A percentile compares a stretch with the other conserved stretches of the same genome.
Evolutionary conservation across 345 rosid genomes (phyloP).

Genomic region (Gossypium raimondii): DNA sequence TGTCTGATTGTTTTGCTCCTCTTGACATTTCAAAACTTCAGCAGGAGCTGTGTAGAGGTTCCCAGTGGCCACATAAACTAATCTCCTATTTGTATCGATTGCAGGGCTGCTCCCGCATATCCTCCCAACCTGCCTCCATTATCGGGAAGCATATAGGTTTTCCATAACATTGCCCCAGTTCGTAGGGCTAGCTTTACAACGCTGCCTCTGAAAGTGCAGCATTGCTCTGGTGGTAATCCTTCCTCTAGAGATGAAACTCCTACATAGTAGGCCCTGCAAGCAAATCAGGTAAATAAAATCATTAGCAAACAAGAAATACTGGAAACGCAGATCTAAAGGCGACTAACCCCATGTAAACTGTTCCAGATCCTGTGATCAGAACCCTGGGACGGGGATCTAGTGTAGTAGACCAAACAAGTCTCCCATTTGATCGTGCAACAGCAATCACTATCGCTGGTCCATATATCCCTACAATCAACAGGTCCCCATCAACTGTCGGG

Average conservation of each 20-base stretch:
- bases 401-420: conserved; percentile 34
- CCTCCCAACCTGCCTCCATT: conserved; percentile 36
- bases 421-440: conserved; percentile 27
- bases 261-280: conserved; percentile 11
- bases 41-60: conserved; percentile 40
- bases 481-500: conserved; percentile 29
- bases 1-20: conserved; percentile 36
- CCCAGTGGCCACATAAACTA: conserved; percentile 35
- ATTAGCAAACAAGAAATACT: neutral
- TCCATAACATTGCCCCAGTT: conserved; percentile 28
- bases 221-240: conserved; percentile 24
- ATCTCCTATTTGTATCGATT: conserved; percentile 30
- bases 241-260: conserved; percentile 42
- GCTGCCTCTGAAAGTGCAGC: conserved; percentile 45
- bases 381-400: conserved; percentile 34
- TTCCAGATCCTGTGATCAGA: conserved; percentile 38
- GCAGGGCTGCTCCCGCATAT: conserved; percentile 47
- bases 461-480: conserved; percentile 33
- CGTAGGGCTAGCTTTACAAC: neutral
- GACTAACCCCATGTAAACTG: conserved; percentile 33
- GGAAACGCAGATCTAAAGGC: neutral
- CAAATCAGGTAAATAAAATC: neutral
- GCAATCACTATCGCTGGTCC: conserved; percentile 46
- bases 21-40: conserved; percentile 34
- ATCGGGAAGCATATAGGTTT: conserved; percentile 40